A percentile compares a stretch with the other conserved stretches of the same genome.
Evolutionary conservation across 805 yeast genomes (phyloP).

Genomic region (Candida sakaeoensis): DNA sequence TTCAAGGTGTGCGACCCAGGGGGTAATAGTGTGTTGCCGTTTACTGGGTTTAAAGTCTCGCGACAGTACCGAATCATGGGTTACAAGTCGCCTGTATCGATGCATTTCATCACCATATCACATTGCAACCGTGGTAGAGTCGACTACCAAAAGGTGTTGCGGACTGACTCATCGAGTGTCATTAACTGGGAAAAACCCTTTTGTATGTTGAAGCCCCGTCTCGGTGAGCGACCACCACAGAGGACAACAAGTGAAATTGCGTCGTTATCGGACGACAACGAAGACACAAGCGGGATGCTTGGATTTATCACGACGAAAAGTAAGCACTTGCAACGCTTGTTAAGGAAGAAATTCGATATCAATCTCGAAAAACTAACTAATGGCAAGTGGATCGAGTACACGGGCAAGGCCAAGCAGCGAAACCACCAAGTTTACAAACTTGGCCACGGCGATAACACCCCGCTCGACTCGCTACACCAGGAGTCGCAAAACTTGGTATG

Average conservation of each 20-base stretch:
- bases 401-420: constrained; percentile 16
- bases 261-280: background rate
- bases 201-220: constrained; percentile 36
- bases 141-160: constrained; percentile 37
- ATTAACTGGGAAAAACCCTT: constrained; percentile 49
- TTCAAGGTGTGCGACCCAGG: constrained; percentile 33
- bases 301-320: constrained; percentile 6
- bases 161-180: constrained; percentile 30
- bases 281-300: constrained; percentile 4
- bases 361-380: constrained; percentile 16
- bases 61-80: constrained; percentile 44
- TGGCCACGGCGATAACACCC: constrained; percentile 9
- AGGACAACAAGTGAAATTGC: constrained; percentile 12
- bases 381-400: constrained; percentile 18
- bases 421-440: constrained; percentile 16
- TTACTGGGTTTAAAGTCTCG: constrained; percentile 55
- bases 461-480: constrained; percentile 21
- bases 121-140: constrained; percentile 52
- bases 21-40: constrained; percentile 26
- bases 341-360: constrained; percentile 16
- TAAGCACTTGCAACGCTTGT: constrained; percentile 2
- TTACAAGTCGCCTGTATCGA: constrained; percentile 26
- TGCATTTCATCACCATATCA: constrained; percentile 43
- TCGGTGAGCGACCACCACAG: constrained; percentile 13
- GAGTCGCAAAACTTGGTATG: constrained; percentile 37